phyloP scores from a whole-genome alignment of 2,329 filamentous ascomycete genomes.

The Colletotrichum zoysiae region DNA sequence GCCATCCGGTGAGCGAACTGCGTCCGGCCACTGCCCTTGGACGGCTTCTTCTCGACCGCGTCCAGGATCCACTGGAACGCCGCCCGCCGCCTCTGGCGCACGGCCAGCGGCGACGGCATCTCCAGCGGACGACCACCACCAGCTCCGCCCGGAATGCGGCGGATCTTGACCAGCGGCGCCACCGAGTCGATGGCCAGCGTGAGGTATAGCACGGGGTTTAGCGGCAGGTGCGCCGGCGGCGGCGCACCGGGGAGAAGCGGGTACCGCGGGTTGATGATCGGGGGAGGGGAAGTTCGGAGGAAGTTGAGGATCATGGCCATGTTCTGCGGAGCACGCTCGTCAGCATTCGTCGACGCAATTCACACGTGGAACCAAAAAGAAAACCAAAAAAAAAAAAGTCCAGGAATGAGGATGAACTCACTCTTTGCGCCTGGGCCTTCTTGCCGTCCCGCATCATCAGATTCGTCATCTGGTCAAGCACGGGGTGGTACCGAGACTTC shows the following conservation, averaged over 20 bases:
- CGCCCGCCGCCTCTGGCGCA: slow-evolving; percentile 80
- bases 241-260: slow-evolving; percentile 83
- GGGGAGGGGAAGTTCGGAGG: slow-evolving; percentile 86
- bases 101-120: slow-evolving; percentile 80
- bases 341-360: slow-evolving; percentile 5
- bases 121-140: slow-evolving; percentile 90
- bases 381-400: background rate
- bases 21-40: slow-evolving; percentile 76
- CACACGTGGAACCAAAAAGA: background rate
- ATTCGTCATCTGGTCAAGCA: slow-evolving; percentile 89
- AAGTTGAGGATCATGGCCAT: slow-evolving; percentile 86
- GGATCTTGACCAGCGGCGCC: slow-evolving; percentile 86
- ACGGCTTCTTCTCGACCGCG: slow-evolving; percentile 82
- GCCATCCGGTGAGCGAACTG: slow-evolving; percentile 84
- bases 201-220: slow-evolving; percentile 91
- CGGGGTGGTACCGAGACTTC: slow-evolving; percentile 86
- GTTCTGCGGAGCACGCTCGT: slow-evolving; percentile 66
- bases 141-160: slow-evolving; percentile 79
- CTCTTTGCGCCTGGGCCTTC: slow-evolving; percentile 88
- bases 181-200: slow-evolving; percentile 93
- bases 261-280: slow-evolving; percentile 77
- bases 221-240: slow-evolving; percentile 82
- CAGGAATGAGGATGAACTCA: slow-evolving; percentile 58
- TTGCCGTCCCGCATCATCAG: slow-evolving; percentile 94
- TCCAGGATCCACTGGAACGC: slow-evolving; percentile 93